Evolutionary conservation across 768 basidiomycete genomes (phyloP).

Genomic region (Agaricus subrufescens): DNA sequence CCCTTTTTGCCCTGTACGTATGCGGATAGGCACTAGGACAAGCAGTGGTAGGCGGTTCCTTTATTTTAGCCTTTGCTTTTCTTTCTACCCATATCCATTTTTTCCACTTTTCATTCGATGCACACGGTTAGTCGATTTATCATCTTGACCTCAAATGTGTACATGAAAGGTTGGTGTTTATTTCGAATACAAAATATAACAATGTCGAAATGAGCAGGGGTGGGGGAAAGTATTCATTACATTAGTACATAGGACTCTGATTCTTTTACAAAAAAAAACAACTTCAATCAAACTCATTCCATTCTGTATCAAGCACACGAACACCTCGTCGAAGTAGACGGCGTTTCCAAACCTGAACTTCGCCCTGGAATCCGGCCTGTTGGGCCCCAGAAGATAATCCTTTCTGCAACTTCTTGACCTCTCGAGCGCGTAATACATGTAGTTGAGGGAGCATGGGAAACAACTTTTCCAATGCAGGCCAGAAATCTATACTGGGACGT

Average conservation of each 20-base stretch:
- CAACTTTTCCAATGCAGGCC: slow-evolving; percentile 47
- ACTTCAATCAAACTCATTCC: slow-evolving; percentile 39
- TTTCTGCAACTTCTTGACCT: slow-evolving; percentile 68
- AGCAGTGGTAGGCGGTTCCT: slow-evolving; percentile 1
- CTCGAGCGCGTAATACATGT: slow-evolving; percentile 52
- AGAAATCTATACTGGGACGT: slow-evolving; percentile 60
- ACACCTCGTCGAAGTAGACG: slow-evolving; percentile 55
- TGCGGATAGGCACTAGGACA: not conserved
- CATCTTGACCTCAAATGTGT: not conserved
- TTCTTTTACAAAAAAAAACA: too few relatives aligned
- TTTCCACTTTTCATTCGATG: not conserved
- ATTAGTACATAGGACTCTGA: too few relatives aligned
- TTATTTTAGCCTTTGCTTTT: not conserved
- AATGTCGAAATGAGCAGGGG: not conserved
- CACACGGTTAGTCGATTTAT: slow-evolving; percentile 8
- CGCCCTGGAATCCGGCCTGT: slow-evolving; percentile 75
- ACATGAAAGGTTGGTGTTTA: slow-evolving; percentile 8
- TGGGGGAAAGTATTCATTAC: too few relatives aligned
- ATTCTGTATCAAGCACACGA: slow-evolving; percentile 65
- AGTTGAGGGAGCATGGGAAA: slow-evolving; percentile 56
- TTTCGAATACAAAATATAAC: not conserved
- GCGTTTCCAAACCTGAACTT: slow-evolving; percentile 71
- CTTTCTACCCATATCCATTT: not conserved
- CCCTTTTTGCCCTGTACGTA: not conserved
- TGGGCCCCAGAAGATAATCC: slow-evolving; percentile 64